Conservation (phyloP, 2,329 filamentous ascomycete species). For the Penicillium sp. region DNA sequence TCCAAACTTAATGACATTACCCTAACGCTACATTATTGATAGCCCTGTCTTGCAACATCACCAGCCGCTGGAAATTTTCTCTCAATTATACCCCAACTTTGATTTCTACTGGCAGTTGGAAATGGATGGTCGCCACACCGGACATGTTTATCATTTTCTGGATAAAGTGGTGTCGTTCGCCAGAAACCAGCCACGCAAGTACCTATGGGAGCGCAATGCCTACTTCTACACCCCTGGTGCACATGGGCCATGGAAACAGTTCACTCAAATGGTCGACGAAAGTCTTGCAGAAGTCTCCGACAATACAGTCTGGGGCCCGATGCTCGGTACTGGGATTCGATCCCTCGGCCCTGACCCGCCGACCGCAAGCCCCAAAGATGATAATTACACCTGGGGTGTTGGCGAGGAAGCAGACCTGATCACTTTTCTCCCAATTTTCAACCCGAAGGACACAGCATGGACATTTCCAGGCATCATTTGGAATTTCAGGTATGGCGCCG, state of each 20-base stretch:
- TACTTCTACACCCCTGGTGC: slow-evolving; percentile 76
- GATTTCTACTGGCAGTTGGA: slow-evolving; percentile 73
- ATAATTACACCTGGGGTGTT: slow-evolving; percentile 29
- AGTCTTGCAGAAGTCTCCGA: slow-evolving; percentile 19
- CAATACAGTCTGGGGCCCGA: slow-evolving; percentile 31
- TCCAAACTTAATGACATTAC: neutral
- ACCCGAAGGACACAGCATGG: slow-evolving; percentile 25
- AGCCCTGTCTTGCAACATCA: slow-evolving; percentile 52
- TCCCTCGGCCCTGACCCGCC: slow-evolving; percentile 30
- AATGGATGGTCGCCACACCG: slow-evolving; percentile 69
- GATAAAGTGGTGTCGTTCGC: slow-evolving; percentile 70
- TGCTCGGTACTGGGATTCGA: slow-evolving; percentile 25
- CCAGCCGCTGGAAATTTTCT: slow-evolving; percentile 64
- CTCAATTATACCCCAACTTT: slow-evolving; percentile 66
- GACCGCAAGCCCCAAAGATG: slow-evolving; percentile 18
- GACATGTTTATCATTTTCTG: slow-evolving; percentile 74
- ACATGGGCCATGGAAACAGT: slow-evolving; percentile 74
- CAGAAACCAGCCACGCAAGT: slow-evolving; percentile 67
- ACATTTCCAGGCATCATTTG: slow-evolving; percentile 25
- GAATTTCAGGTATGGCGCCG: slow-evolving; percentile 23
- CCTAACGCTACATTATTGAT: neutral
- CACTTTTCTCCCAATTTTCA: slow-evolving; percentile 27
- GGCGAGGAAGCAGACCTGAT: slow-evolving; percentile 29
- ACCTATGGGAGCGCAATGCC: slow-evolving; percentile 77
- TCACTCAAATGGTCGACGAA: slow-evolving; percentile 64